A percentile compares a stretch with the other conserved stretches of the same genome.
phyloP scores from a whole-genome alignment of 2,329 filamentous ascomycete genomes.

The Aspergillus calidoustus region DNA sequence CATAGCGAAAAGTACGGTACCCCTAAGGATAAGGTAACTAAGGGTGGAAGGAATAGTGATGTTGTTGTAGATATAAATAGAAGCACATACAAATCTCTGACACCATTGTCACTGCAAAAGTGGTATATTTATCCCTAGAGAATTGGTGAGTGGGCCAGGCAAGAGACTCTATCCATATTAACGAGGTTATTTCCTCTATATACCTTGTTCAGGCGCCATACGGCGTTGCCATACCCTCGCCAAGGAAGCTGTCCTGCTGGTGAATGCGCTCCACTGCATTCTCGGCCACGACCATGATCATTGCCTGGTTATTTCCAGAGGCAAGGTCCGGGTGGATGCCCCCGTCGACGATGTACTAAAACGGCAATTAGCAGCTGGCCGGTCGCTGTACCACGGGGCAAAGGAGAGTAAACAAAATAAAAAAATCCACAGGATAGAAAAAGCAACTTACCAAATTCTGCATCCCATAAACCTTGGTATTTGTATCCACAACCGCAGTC shows the following conservation, averaged over 20 bases:
- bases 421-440: background rate
- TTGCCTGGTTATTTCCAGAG: conserved; percentile 68
- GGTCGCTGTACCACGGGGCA: no score
- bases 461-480: conserved; percentile 69
- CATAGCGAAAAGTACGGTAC: no score
- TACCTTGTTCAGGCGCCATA: background rate
- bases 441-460: conserved; percentile 59
- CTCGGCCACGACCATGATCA: conserved; percentile 67
- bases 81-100: no score
- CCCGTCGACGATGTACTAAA: conserved; percentile 66
- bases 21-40: no score
- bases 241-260: conserved; percentile 35
- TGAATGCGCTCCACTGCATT: conserved; percentile 60
- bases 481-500: conserved; percentile 64
- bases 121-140: no score
- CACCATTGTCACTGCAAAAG: no score
- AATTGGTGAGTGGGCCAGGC: no score
- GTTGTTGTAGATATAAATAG: no score
- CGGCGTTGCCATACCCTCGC: background rate
- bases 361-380: background rate
- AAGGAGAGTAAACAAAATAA: background rate
- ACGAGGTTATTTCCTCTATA: no score
- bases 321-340: conserved; percentile 71
- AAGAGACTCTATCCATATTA: no score
- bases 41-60: no score